Conservation (phyloP, 1,139 yeast genomes). For the Meyerozyma guilliermondii region DNA sequence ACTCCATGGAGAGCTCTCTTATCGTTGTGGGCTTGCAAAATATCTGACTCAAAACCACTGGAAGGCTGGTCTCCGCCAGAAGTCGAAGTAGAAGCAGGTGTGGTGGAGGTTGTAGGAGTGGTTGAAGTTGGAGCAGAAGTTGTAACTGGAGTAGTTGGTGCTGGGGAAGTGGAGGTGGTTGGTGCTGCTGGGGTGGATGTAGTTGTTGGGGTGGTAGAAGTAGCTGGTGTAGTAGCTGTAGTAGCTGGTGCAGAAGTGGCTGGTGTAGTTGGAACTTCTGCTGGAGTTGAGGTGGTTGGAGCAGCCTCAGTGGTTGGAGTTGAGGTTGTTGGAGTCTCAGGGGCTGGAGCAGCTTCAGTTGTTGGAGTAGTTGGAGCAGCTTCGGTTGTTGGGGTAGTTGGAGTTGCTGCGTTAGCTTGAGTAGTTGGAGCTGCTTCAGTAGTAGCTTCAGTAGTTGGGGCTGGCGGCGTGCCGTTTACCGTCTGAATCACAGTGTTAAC, state of each 20-base stretch:
- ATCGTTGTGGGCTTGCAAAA: slow-evolving; percentile 46
- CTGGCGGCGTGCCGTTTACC: slow-evolving; percentile 10
- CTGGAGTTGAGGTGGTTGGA: slow-evolving; percentile 3
- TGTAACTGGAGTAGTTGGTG: slow-evolving; percentile 10
- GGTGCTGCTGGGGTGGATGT: slow-evolving; percentile 13
- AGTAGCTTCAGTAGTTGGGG: neutral
- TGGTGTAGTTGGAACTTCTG: slow-evolving; percentile 1
- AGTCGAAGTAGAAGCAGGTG: slow-evolving; percentile 18
- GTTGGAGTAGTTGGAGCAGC: slow-evolving; percentile 2
- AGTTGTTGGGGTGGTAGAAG: slow-evolving; percentile 8
- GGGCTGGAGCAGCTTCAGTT: slow-evolving; percentile 3
- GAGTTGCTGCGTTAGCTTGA: too few species aligned
- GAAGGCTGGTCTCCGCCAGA: slow-evolving; percentile 11
- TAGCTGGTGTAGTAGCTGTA: slow-evolving; percentile 4
- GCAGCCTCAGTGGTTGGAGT: slow-evolving; percentile 8
- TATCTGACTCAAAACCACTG: slow-evolving; percentile 22
- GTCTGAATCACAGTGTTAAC: slow-evolving; percentile 8
- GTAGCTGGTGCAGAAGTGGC: neutral
- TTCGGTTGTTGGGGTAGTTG: too few species aligned
- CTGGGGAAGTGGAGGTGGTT: too few species aligned
- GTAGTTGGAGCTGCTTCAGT: neutral
- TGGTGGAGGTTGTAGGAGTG: slow-evolving; percentile 14
- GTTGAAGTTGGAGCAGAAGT: slow-evolving; percentile 11
- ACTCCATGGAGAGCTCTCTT: slow-evolving; percentile 54
- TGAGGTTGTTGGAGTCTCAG: slow-evolving; percentile 5